Evolutionary conservation across 2,329 filamentous ascomycete species (phyloP).

Genomic region (Spiromastix sp.): DNA sequence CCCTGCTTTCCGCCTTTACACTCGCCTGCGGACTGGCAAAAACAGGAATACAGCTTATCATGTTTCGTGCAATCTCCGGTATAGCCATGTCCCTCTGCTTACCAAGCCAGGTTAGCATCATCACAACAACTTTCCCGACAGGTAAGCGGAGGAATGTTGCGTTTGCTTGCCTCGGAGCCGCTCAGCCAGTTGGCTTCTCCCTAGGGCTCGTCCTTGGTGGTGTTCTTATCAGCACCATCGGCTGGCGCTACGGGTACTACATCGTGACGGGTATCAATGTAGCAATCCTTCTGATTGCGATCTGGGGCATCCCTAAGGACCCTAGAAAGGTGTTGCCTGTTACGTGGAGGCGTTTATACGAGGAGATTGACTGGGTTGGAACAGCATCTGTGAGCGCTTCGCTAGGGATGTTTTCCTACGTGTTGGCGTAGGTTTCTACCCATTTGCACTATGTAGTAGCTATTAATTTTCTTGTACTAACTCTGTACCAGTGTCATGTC

Average conservation of each 20-base stretch:
- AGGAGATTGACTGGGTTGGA: conserved; percentile 5
- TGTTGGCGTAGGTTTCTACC: conserved; percentile 3
- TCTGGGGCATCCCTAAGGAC: conserved; percentile 31
- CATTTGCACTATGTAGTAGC: not conserved
- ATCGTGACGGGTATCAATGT: conserved; percentile 35
- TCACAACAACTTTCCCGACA: conserved; percentile 34
- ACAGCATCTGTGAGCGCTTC: conserved; percentile 1
- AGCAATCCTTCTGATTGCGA: conserved; percentile 27
- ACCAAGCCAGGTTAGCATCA: conserved; percentile 37
- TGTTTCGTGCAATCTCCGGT: conserved; percentile 36
- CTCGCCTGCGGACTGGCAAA: conserved; percentile 30
- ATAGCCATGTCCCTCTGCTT: conserved; percentile 36
- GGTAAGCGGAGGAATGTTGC: conserved; percentile 39
- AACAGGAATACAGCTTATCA: conserved; percentile 31
- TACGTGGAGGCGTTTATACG: not conserved
- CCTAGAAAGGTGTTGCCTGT: not conserved
- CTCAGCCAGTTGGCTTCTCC: conserved; percentile 40
- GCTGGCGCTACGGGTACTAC: conserved; percentile 45
- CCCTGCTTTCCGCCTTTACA: conserved; percentile 31
- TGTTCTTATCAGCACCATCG: conserved; percentile 39
- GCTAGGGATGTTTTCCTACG: conserved; percentile 5
- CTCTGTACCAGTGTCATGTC: conserved; percentile 8
- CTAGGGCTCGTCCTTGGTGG: conserved; percentile 41
- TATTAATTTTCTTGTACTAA: not conserved
- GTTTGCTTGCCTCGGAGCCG: conserved; percentile 39